Percentiles rank a stretch among this genome's conserved stretches.
phyloP scores from a whole-genome alignment of 2,329 filamentous ascomycete genomes.

The Arthrobotrys sinensis region DNA sequence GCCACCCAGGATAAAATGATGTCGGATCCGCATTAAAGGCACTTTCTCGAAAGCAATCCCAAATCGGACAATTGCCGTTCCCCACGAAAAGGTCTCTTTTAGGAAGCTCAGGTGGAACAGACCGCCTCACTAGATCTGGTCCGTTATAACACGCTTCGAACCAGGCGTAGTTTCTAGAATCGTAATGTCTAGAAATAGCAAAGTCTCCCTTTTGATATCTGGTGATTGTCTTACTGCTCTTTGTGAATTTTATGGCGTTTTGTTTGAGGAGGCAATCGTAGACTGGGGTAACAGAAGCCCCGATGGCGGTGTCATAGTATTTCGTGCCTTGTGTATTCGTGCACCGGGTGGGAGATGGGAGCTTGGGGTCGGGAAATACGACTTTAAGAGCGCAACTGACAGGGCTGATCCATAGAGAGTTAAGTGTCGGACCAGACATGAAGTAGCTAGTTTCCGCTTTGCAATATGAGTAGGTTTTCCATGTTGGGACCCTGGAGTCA shows the following conservation, averaged over 20 bases:
- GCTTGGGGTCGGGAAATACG: background rate
- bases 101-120: conserved; percentile 4
- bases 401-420: conserved; percentile 31
- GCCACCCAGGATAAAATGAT: conserved; percentile 17
- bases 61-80: conserved; percentile 18
- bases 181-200: conserved; percentile 11
- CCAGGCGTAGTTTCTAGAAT: conserved; percentile 19
- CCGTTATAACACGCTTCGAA: conserved; percentile 35
- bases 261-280: conserved; percentile 17
- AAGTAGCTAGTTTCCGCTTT: conserved; percentile 25
- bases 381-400: conserved; percentile 15
- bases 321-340: conserved; percentile 2
- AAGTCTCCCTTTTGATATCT: conserved; percentile 22
- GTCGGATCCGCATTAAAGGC: conserved; percentile 27
- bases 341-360: conserved; percentile 6
- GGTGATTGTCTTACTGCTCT: conserved; percentile 12
- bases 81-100: conserved; percentile 18
- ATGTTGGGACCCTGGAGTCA: conserved; percentile 12
- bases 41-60: conserved; percentile 22
- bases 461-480: conserved; percentile 23
- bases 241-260: conserved; percentile 14
- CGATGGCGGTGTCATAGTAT: conserved; percentile 8
- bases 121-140: background rate
- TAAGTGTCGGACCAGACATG: conserved; percentile 24
- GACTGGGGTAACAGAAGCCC: conserved; percentile 1